These are phyloP conservation scores for Amoeboaphelidium protococcarum DNA, from an alignment of 371 early-diverging fungal species.

Conservation along the genomic window DNA sequence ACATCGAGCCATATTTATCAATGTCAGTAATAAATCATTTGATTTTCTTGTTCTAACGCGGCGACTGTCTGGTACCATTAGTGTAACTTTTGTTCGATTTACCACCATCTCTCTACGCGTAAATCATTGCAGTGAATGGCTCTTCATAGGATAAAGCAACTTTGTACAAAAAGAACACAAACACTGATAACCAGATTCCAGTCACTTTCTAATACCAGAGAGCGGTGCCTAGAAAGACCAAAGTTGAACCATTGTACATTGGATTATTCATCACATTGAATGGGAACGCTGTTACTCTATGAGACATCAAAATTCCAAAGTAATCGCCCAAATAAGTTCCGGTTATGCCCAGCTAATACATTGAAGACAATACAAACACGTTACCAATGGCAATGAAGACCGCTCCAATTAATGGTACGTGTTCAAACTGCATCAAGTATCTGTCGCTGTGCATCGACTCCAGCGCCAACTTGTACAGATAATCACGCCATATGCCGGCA, in stretches of 20 bases:
- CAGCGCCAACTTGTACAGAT: slow-evolving; percentile 16
- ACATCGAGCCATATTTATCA: no score
- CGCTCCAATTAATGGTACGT: slow-evolving; percentile 19
- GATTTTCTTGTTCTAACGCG: no score
- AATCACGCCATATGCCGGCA: slow-evolving; percentile 55
- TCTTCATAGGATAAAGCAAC: slow-evolving; percentile 50
- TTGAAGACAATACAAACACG: slow-evolving; percentile 50
- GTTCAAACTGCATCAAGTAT: slow-evolving; percentile 14
- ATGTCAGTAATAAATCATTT: no score
- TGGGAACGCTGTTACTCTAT: slow-evolving; percentile 61
- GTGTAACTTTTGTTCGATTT: no score
- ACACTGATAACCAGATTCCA: slow-evolving; percentile 34
- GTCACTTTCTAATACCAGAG: slow-evolving; percentile 35
- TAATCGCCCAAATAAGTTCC: slow-evolving; percentile 81
- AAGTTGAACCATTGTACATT: slow-evolving; percentile 76
- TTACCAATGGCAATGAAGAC: slow-evolving; percentile 33
- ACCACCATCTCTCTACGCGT: no score
- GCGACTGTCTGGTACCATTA: no score
- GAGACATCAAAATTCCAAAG: slow-evolving; percentile 72
- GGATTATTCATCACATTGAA: slow-evolving; percentile 73
- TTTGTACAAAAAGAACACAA: slow-evolving; percentile 40
- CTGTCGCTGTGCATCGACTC: neutral
- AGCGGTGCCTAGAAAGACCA: slow-evolving; percentile 55
- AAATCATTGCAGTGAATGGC: slow-evolving; percentile 18
- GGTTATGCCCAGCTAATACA: slow-evolving; percentile 58